Percentiles rank a stretch among this genome's conserved stretches.
Conservation (phyloP, 305 asterid species). For the Fraxinus platypoda region DNA sequence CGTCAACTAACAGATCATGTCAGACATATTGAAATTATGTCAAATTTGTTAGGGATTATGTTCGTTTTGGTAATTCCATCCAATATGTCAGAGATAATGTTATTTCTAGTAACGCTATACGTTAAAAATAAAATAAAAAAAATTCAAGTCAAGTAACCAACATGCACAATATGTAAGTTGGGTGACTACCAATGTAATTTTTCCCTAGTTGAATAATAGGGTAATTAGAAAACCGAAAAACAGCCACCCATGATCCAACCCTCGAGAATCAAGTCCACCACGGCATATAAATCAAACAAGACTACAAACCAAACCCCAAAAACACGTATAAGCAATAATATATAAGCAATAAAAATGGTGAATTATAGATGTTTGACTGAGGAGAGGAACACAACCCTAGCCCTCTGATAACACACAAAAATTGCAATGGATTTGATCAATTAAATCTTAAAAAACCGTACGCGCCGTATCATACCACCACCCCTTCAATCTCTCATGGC, state of each 20-base stretch:
- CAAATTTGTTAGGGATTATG: not conserved
- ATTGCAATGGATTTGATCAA: conserved; percentile 9
- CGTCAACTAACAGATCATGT: not conserved
- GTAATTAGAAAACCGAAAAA: not conserved
- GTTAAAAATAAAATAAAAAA: too few relatives aligned
- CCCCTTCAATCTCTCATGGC: conserved; percentile 36
- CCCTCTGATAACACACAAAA: conserved; percentile 24
- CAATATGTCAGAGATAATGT: not conserved
- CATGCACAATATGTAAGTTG: not conserved
- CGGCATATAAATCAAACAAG: not conserved
- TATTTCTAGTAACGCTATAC: not conserved
- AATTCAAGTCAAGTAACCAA: not conserved
- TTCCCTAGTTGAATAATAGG: not conserved
- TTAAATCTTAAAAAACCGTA: conserved; percentile 21
- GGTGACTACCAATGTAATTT: not conserved
- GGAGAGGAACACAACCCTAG: conserved; percentile 35
- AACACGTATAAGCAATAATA: not conserved
- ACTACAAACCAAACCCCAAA: not conserved
- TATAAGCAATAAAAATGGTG: not conserved
- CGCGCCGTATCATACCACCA: conserved; percentile 33
- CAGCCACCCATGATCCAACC: not conserved
- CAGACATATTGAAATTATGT: too few relatives aligned
- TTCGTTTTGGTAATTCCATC: not conserved
- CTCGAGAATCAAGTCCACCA: not conserved
- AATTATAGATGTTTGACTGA: not conserved